These are phyloP conservation scores for Leccinum subgranulosum DNA, from an alignment of 768 basidiomycete genomes.

Conservation along the genomic window DNA sequence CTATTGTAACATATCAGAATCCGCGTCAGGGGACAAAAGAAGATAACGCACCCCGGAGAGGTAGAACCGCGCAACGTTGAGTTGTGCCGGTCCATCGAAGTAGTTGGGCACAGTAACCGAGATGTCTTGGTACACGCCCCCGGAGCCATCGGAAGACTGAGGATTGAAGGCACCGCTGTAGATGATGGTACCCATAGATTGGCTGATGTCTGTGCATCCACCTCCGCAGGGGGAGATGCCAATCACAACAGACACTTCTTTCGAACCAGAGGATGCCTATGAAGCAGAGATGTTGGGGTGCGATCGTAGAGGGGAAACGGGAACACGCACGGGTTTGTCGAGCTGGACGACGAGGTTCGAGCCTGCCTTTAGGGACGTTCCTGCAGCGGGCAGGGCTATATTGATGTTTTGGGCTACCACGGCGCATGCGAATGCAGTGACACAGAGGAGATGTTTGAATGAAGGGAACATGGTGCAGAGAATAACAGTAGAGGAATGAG, in stretches of 20 bases:
- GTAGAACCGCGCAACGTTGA: slow-evolving; percentile 1
- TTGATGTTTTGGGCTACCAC: slow-evolving; percentile 38
- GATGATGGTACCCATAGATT: background rate
- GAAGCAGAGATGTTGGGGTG: background rate
- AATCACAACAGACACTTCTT: slow-evolving; percentile 12
- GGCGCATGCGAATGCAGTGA: slow-evolving; percentile 4
- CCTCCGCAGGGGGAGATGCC: background rate
- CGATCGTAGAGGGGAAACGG: background rate
- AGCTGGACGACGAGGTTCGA: slow-evolving; percentile 36
- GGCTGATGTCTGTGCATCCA: background rate
- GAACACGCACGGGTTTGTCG: slow-evolving; percentile 37
- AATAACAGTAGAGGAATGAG: no score
- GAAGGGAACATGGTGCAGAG: slow-evolving; percentile 8
- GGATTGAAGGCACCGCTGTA: background rate
- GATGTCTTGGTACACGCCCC: background rate
- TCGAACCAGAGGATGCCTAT: background rate
- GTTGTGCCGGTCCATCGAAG: background rate
- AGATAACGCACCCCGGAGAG: slow-evolving; percentile 3
- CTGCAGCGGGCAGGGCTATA: slow-evolving; percentile 36
- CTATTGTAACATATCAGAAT: background rate
- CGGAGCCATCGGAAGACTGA: background rate
- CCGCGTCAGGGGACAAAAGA: background rate
- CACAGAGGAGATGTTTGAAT: slow-evolving; percentile 9
- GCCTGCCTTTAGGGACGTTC: slow-evolving; percentile 33
- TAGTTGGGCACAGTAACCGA: background rate